A percentile compares a stretch with the other conserved stretches of the same genome.
phyloP scores from a whole-genome alignment of 257 asterid species.

The Rubia yunnanensis region DNA sequence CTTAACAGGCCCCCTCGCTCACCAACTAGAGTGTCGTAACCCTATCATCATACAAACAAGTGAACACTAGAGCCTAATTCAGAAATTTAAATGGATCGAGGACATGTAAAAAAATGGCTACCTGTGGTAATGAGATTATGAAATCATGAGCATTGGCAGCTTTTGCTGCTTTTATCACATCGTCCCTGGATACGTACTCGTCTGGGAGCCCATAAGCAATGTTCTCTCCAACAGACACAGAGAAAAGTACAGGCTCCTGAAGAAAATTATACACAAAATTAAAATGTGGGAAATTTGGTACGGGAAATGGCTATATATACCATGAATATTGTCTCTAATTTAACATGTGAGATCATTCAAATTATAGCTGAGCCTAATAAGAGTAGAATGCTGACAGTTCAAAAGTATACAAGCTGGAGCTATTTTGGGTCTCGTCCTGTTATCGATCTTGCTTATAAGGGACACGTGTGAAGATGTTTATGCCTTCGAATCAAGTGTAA shows the following conservation, averaged over 20 bases:
- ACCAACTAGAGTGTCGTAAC: slow-evolving; percentile 90
- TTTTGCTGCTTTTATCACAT: slow-evolving; percentile 88
- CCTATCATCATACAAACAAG: slow-evolving; percentile 32
- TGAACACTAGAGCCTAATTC: slow-evolving; percentile 12
- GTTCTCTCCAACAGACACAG: slow-evolving; percentile 89
- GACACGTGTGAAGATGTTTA: background rate
- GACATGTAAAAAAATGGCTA: slow-evolving; percentile 16
- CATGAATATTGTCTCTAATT: background rate
- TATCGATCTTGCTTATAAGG: background rate
- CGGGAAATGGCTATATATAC: background rate
- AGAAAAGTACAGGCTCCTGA: slow-evolving; percentile 93
- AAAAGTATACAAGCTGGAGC: background rate
- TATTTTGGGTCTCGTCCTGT: background rate
- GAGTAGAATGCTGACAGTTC: background rate
- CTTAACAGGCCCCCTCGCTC: slow-evolving; percentile 97
- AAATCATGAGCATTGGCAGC: slow-evolving; percentile 99
- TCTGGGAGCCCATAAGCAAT: slow-evolving; percentile 97
- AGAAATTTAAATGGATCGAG: slow-evolving; percentile 8
- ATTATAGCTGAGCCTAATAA: background rate
- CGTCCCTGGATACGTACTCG: slow-evolving; percentile 77
- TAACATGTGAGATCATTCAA: slow-evolving; percentile 1
- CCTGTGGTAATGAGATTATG: slow-evolving; percentile 90
- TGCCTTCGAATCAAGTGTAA: background rate
- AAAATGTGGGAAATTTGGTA: slow-evolving; percentile 10
- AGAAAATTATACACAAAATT: slow-evolving; percentile 16